Base-by-base conservation (phyloP, 352 stramenopile species). In the Phytophthora meadii region DNA sequence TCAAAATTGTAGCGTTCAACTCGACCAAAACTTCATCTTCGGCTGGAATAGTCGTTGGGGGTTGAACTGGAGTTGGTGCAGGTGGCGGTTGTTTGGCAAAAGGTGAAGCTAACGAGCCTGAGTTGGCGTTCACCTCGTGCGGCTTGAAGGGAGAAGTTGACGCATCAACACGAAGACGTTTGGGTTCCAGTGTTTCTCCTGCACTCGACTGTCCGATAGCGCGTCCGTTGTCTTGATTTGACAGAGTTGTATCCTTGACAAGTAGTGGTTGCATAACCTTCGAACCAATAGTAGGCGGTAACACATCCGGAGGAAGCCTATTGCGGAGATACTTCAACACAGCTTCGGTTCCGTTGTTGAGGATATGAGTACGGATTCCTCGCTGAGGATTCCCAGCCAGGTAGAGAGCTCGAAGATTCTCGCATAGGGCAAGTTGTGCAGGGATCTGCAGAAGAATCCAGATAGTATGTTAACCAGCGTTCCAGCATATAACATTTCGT, bases 351-450 rank as follows among this genome's bases (percentile, higher is more conserved):
- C 87, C 87, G 67, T 78, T 76, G 59, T 86, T 82, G 11, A 95
- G 72, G 17, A 89, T 85, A 27, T 82, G 81, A 5, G 76, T 44
- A 25, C 87, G 82, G 28, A 96, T 81, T 50, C 73, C 77, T 34
- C 87, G 82, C 65, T 95, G 87, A 1, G 88, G 87, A 60, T 96
- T 96, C 32, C 87, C 88, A 54, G 54, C 60, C 15, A 95, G 60
- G 22, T 86, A 79, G 5, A 96, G 58, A 2, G 81, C 68, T n/a
- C 75, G 69, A 3, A 96, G 77, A 42, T 86, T 70, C 30, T 77
- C 68, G 41, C 79, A 88, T 2, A 76, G 69, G 22, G 82, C 81
- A 22, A 96, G 71, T 34, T 90, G 76, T 0, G 70, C 62, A 27
- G 85, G 85, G 49, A 96, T 92, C 84, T 92, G 69, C 49, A 10